Percentiles rank a stretch among this genome's conserved stretches.
Conservation (phyloP, 164 flowering plant species). For the Chimonanthus salicifolius region DNA sequence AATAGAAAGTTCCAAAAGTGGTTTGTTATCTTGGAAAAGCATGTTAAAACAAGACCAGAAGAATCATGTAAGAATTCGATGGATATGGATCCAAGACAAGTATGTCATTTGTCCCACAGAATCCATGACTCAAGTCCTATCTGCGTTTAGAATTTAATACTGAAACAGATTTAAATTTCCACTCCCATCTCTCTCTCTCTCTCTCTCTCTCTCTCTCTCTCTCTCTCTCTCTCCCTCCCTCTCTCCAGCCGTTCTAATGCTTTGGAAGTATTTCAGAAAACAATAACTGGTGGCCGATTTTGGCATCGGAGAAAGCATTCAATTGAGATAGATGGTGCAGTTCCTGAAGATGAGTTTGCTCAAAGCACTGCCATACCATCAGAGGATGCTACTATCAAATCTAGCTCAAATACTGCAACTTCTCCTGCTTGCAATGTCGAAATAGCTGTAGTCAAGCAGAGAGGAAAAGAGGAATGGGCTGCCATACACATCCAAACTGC, state of each 20-base stretch:
- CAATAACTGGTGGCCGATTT: conserved; percentile 31
- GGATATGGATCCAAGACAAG: no score
- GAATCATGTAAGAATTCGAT: no score
- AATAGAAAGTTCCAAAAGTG: no score
- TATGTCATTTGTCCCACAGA: no score
- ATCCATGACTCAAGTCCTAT: not conserved
- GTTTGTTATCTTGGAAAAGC: no score
- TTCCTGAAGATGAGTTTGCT: conserved; percentile 36
- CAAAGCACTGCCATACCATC: conserved; percentile 19
- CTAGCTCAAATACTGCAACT: conserved; percentile 30
- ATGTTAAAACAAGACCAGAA: no score
- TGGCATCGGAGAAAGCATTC: conserved; percentile 58
- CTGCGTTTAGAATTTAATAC: not conserved
- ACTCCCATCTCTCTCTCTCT: not conserved
- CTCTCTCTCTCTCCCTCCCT: not conserved
- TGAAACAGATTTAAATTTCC: not conserved
- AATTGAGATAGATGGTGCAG: conserved; percentile 34
- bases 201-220: not conserved
- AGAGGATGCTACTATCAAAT: conserved; percentile 28
- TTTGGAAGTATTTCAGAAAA: conserved; percentile 30
- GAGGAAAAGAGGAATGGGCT: conserved; percentile 61
- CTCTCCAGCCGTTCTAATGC: not conserved
- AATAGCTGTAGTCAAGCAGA: conserved; percentile 27
- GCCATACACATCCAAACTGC: conserved; percentile 82
- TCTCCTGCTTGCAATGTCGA: conserved; percentile 36